These are phyloP conservation scores for Trichoderma afroharzianum DNA, from an alignment of 2,329 filamentous ascomycete genomes.

Conservation along the genomic window DNA sequence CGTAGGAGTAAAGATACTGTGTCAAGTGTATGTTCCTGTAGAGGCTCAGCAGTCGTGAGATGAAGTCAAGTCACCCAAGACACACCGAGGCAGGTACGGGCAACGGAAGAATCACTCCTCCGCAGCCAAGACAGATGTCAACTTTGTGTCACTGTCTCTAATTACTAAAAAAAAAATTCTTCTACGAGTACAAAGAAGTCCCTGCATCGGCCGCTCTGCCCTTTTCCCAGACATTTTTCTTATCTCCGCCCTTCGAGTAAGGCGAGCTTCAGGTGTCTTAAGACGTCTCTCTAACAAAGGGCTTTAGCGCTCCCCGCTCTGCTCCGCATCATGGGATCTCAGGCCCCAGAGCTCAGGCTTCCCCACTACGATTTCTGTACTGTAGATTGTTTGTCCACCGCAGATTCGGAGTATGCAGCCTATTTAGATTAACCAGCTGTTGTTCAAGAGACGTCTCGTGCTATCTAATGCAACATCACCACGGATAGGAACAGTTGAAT, in stretches of 20 bases:
- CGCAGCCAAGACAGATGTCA: not conserved
- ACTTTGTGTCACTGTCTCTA: not conserved
- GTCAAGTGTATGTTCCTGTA: not conserved
- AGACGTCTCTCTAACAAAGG: not conserved
- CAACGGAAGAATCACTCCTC: not conserved
- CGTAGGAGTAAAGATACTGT: not conserved
- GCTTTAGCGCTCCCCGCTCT: not conserved
- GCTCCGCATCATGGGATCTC: conserved; percentile 14
- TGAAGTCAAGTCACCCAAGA: not conserved
- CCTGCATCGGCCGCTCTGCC: not conserved
- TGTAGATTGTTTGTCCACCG: not conserved
- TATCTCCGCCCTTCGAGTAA: not conserved
- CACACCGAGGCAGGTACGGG: not conserved
- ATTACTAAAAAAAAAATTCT: not conserved
- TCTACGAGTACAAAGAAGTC: not conserved
- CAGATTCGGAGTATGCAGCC: not conserved
- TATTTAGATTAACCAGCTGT: not conserved
- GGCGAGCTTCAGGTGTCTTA: not conserved
- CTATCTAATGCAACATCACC: conserved; percentile 4
- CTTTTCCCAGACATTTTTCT: not conserved
- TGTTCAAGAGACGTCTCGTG: conserved; percentile 6
- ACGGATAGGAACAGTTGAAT: not conserved
- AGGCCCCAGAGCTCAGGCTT: not conserved
- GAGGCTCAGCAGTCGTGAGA: not conserved
- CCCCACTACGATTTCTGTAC: conserved; percentile 1